These are phyloP conservation scores for Leccinum subgranulosum DNA, from an alignment of 768 basidiomycete species.

Conservation along the genomic window DNA sequence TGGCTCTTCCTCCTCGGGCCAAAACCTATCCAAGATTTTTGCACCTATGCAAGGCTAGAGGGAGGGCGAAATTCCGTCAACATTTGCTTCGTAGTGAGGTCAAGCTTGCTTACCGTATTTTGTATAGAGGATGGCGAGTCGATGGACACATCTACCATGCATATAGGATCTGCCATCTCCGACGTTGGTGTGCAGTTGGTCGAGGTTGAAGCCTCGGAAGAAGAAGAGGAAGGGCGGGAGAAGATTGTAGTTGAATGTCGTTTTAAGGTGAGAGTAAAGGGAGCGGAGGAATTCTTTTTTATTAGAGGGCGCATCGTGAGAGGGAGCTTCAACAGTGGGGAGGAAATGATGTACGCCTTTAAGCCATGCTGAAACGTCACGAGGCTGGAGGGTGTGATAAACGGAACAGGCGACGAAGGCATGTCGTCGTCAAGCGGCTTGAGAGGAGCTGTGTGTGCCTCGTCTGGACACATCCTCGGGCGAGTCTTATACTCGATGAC, in stretches of 20 bases:
- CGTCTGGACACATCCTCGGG: neutral
- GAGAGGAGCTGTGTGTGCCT: slow-evolving; percentile 17
- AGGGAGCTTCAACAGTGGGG: slow-evolving; percentile 24
- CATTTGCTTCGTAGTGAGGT: neutral
- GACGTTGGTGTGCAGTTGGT: slow-evolving; percentile 11
- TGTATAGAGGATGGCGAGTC: neutral
- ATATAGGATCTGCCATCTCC: slow-evolving; percentile 24
- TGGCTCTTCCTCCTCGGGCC: slow-evolving; percentile 28
- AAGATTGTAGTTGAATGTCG: slow-evolving; percentile 26
- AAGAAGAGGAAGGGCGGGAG: slow-evolving; percentile 18
- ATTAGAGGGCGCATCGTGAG: slow-evolving; percentile 26
- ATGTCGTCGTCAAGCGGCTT: slow-evolving; percentile 19
- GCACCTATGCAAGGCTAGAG: slow-evolving; percentile 25
- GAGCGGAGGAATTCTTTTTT: slow-evolving; percentile 27
- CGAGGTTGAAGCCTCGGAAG: slow-evolving; percentile 12
- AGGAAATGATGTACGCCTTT: slow-evolving; percentile 27
- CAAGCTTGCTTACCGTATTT: slow-evolving; percentile 14
- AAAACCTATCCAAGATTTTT: slow-evolving; percentile 30
- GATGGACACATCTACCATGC: slow-evolving; percentile 1
- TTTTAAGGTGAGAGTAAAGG: slow-evolving; percentile 20
- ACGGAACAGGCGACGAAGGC: slow-evolving; percentile 25
- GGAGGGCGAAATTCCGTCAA: slow-evolving; percentile 9
- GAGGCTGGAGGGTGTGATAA: slow-evolving; percentile 26
- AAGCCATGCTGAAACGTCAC: slow-evolving; percentile 28
- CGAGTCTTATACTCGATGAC: slow-evolving; percentile 20